Evolutionary conservation across 768 basidiomycete genomes (phyloP).

Genomic region (Pilatotrama ljubarskyi): DNA sequence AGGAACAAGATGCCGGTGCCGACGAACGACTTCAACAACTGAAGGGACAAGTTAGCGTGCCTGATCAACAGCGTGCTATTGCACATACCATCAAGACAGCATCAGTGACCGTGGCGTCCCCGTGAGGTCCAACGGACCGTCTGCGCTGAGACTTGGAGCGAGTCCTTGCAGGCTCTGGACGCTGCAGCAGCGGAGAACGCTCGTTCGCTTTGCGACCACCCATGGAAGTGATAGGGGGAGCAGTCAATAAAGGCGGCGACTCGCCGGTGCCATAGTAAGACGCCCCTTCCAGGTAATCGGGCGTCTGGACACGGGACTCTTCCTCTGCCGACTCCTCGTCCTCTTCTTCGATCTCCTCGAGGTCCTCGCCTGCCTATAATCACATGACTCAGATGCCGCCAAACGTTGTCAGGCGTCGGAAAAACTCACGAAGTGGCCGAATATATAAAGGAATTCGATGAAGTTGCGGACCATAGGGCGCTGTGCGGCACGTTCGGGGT

Average conservation of each 20-base stretch:
- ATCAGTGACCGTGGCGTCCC: constrained; percentile 88
- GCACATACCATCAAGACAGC: constrained; percentile 85
- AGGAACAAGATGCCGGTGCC: constrained; percentile 96
- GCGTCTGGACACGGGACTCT: constrained; percentile 16
- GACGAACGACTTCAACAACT: constrained; percentile 92
- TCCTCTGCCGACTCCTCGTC: constrained; percentile 50
- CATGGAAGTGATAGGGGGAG: constrained; percentile 2
- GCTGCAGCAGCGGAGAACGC: constrained; percentile 55
- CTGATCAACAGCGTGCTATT: background rate
- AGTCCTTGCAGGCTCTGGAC: constrained; percentile 44
- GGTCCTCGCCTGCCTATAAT: constrained; percentile 79
- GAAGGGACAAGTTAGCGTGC: background rate
- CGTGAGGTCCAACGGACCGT: constrained; percentile 57
- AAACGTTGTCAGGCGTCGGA: background rate
- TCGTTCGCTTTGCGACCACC: constrained; percentile 40
- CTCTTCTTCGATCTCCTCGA: constrained; percentile 65
- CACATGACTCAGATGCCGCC: background rate
- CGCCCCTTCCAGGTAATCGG: constrained; percentile 8
- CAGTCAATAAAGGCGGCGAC: constrained; percentile 3
- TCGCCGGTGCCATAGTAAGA: constrained; percentile 14
- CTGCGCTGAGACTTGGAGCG: constrained; percentile 42
- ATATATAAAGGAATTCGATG: constrained; percentile 92
- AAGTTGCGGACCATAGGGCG: constrained; percentile 76
- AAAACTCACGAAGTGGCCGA: constrained; percentile 89
- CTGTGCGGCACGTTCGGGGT: constrained; percentile 37